Percentiles rank a stretch among this genome's conserved stretches.
phyloP scores from a whole-genome alignment of 441 rosid species.

The Codiaeum variegatum region DNA sequence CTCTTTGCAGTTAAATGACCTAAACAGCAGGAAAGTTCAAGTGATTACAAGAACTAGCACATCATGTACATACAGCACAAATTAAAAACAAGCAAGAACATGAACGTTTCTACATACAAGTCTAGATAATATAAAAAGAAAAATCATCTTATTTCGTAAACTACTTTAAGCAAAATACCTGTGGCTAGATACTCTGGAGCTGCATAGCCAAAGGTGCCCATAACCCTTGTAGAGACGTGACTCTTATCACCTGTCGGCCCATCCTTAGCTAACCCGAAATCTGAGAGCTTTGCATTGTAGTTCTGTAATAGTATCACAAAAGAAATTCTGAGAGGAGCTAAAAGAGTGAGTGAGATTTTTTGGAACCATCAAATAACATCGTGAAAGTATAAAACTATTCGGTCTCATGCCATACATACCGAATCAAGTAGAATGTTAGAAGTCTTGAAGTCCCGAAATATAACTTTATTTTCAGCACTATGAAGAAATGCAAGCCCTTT shows the following conservation, averaged over 20 bases:
- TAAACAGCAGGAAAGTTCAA: slow-evolving; percentile 19
- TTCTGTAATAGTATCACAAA: slow-evolving; percentile 37
- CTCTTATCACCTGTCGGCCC: slow-evolving; percentile 87
- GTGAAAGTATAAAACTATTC: background rate
- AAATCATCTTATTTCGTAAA: background rate
- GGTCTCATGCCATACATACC: slow-evolving; percentile 36
- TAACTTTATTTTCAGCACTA: slow-evolving; percentile 61
- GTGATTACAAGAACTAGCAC: background rate
- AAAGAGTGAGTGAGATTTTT: background rate
- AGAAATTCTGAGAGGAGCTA: slow-evolving; percentile 10
- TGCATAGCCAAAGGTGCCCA: slow-evolving; percentile 90
- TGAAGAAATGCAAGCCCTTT: slow-evolving; percentile 91
- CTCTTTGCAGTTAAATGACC: slow-evolving; percentile 77
- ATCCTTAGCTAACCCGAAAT: slow-evolving; percentile 91
- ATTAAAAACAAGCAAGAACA: background rate
- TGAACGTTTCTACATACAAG: background rate
- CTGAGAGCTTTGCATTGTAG: slow-evolving; percentile 88
- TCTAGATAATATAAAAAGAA: background rate
- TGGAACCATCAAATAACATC: slow-evolving; percentile 1
- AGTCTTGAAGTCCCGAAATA: slow-evolving; percentile 82
- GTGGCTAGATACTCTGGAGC: slow-evolving; percentile 89
- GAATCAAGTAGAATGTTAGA: slow-evolving; percentile 79
- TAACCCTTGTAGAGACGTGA: slow-evolving; percentile 80
- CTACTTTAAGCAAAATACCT: slow-evolving; percentile 34
- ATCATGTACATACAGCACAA: background rate